Base-by-base conservation (phyloP, 805 yeast genomes). In the Pichia cabralensis region DNA sequence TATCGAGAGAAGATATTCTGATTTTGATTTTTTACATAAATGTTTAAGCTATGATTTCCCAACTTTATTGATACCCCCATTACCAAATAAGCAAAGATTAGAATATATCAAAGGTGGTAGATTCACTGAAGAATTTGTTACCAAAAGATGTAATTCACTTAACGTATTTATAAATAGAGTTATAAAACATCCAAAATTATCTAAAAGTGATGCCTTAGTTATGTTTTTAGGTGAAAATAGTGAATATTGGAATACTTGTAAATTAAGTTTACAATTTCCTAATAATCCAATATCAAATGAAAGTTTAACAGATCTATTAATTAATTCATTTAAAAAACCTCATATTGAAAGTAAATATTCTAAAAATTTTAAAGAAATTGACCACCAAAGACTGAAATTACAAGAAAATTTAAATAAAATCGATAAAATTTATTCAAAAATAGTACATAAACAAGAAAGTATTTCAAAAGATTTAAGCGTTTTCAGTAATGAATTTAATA, bases 71-170 rank as follows among this genome's bases (percentile, higher is more conserved):
- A 74, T 89, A 0, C 98, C 98, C 1, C 96, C 97, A 11, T 65
- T 89, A 35, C 98, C 98, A 0, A 94, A 89, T 42, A 88, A 86
- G 56, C 83, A 82, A 61, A 73, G 94, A 40, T 65, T 89, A 47
- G 95, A 89, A 54, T 89, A 92, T 57, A 68, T 89, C 34, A 86
- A 94, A 25, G 97, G 98, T 9, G 96, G 89, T 48, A 67, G 97
- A 25, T 89, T 89, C 53, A 76, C 89, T 19, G 66, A 73, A 11
- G 86, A 82, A 39, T 92, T 92, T 56, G 89, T 95, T 0, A 64
- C 68, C 40, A 82, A 83, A 53, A 64, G 98, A 46, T 78, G 94
- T 4, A 74, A 77, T 30, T 82, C 96, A 4, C 63, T 89, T 28
- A 75, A 79, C 45, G 65, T 89, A 40, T 92, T 88, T 50, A 58